Base-by-base conservation (phyloP, 2,329 filamentous ascomycete species). In the Fusarium sp. region DNA sequence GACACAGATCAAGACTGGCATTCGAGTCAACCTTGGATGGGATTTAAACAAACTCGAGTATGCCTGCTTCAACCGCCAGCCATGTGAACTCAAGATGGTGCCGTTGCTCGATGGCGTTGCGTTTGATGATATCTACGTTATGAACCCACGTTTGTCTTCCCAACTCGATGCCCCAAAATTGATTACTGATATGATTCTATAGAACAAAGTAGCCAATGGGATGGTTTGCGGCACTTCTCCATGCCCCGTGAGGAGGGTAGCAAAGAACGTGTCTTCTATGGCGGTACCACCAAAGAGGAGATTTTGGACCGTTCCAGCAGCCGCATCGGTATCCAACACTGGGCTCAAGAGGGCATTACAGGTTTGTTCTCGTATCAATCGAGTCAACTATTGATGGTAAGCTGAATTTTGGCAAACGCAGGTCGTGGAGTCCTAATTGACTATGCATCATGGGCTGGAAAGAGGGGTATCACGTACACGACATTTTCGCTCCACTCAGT, bases 11-110 rank as follows among this genome's bases (percentile, higher is more conserved):
- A 80, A 78, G 39, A 84, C 82, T 1, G 87, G 87, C 14, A 78
- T 79, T 20, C 80, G 85, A 33, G 81, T 88, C 24, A 83, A 83
- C 11, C 79, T 89, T 39, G 82, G 82, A 26, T 89, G 87, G 87
- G 83, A 86, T 24, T 73, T 89, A 63, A 84, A 81, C 20, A 88
- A 88, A 69, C 77, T 88, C 4, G 85, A 88, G 59, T 82, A 84
- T 67, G 84, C 86, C 2, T 84, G 85, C 63, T 84, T 88, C 67
- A 82, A 83, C 43, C 81, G 87, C 3, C 82, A 83, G 34, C 82
- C 83, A 10, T 84, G 83, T 51, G 76, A 83, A 33, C 86, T 87
- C 67, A 81, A 81, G 56, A 84, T 88, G 57, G 78, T 86, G 1
- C 80, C 83, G 13, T 61, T 87, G 17, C 76, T 87, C 10, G 79